Conservation (phyloP, 2,329 filamentous ascomycete species). For the Calonectria naviculata region DNA sequence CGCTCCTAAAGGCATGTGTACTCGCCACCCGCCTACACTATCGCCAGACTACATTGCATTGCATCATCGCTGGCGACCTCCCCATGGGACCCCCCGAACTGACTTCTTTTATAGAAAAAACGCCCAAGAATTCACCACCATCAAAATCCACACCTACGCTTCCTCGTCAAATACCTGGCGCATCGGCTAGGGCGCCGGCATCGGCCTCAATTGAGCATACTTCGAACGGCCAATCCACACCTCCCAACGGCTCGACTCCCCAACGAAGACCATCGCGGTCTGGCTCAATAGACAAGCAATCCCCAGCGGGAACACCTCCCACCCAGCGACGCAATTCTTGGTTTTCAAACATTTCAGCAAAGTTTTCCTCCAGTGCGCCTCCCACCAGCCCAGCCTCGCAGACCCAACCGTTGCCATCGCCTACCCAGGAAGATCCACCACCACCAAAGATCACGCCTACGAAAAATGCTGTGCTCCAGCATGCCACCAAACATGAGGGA, state of each 20-base stretch:
- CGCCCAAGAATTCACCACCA: conserved; percentile 43
- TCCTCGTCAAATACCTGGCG: conserved; percentile 46
- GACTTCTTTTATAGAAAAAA: conserved; percentile 41
- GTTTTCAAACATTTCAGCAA: conserved; percentile 93
- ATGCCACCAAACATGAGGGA: conserved; percentile 65
- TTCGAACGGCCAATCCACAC: conserved; percentile 36
- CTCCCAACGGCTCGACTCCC: conserved; percentile 37
- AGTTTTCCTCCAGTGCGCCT: conserved; percentile 72
- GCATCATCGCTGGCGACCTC: not conserved
- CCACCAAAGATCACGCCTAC: conserved; percentile 61
- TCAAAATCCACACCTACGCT: conserved; percentile 42
- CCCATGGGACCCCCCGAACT: conserved; percentile 13
- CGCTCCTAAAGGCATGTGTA: conserved; percentile 78
- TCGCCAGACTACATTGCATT: conserved; percentile 25
- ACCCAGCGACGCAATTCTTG: conserved; percentile 79
- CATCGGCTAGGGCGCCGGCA: conserved; percentile 42
- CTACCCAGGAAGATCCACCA: conserved; percentile 51
- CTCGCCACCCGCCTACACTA: conserved; percentile 34
- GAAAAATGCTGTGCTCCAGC: conserved; percentile 70
- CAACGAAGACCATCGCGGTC: conserved; percentile 46
- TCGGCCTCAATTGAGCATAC: conserved; percentile 34
- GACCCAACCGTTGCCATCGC: conserved; percentile 42
- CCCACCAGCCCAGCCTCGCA: conserved; percentile 45
- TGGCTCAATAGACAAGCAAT: conserved; percentile 49
- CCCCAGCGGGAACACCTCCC: conserved; percentile 44